Percentiles rank a stretch among this genome's conserved stretches.
phyloP scores from a whole-genome alignment of 192 early-diverging fungal genomes.

The Rhizoclosmatium sp. region DNA sequence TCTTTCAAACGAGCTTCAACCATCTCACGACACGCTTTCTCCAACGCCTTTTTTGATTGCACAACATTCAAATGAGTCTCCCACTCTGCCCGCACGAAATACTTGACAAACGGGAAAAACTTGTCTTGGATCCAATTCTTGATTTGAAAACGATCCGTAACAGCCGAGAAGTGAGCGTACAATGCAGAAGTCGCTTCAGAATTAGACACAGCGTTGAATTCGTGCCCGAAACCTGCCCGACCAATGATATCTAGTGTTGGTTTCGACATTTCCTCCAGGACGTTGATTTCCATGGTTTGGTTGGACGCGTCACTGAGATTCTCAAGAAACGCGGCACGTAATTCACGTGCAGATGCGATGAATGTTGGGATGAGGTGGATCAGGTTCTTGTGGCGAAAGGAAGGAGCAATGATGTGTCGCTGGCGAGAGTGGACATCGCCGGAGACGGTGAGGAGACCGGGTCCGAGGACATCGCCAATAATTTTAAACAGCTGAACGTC shows the following conservation, averaged over 20 bases:
- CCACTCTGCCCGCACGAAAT: neutral
- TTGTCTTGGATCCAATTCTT: neutral
- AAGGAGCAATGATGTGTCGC: constrained; percentile 24
- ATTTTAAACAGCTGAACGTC: neutral
- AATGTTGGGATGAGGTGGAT: constrained; percentile 6
- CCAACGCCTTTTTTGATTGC: neutral
- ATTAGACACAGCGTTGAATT: constrained; percentile 19
- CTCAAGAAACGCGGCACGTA: neutral
- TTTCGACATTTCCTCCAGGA: constrained; percentile 1
- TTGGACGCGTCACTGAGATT: neutral
- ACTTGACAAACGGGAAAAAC: constrained; percentile 11
- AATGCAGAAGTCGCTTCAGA: neutral
- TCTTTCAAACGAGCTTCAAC: neutral
- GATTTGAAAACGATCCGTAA: constrained; percentile 2
- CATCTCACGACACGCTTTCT: neutral
- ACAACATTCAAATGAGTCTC: neutral
- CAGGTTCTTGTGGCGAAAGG: constrained; percentile 18
- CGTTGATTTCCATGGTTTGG: neutral
- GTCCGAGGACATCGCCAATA: no score
- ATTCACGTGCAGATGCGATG: neutral
- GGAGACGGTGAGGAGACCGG: neutral
- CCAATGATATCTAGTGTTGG: constrained; percentile 25
- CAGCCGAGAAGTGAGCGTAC: neutral
- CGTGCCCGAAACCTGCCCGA: constrained; percentile 26
- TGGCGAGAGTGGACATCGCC: constrained; percentile 9